Conservation (phyloP, 208 protist species). For the Trypanosoma conorhini region DNA sequence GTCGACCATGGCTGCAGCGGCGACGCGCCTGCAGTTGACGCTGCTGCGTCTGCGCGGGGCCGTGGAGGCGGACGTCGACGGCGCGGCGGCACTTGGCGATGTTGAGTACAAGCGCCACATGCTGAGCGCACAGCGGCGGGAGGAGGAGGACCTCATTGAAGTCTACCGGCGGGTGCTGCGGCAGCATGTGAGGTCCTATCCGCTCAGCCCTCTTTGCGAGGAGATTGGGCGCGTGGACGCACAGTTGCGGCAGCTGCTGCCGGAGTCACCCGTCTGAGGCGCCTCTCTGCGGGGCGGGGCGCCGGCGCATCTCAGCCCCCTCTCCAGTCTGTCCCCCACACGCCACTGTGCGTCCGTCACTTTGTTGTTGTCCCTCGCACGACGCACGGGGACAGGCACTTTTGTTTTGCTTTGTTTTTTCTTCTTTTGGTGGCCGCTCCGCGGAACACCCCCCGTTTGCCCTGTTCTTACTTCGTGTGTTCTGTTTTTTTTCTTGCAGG, state of each 20-base stretch:
- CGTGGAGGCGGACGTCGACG: neutral
- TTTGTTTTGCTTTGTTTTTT: neutral
- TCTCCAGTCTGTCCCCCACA: neutral
- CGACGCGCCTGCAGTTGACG: conserved; percentile 8
- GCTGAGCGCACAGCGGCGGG: neutral
- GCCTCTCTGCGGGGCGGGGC: neutral
- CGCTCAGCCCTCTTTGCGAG: conserved; percentile 12
- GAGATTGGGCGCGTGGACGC: conserved; percentile 7
- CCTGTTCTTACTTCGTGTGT: neutral
- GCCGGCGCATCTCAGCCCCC: no score
- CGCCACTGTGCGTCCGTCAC: neutral
- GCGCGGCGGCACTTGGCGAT: conserved; percentile 1
- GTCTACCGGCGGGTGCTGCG: conserved; percentile 6
- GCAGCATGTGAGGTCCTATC: conserved; percentile 3
- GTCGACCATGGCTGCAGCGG: neutral
- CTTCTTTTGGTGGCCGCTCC: neutral
- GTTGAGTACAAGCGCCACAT: conserved; percentile 11
- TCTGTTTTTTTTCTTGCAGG: neutral
- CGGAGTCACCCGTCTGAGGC: neutral
- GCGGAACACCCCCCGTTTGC: neutral
- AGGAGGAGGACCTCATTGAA: conserved; percentile 16
- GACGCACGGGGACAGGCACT: neutral
- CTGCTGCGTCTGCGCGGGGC: conserved; percentile 7
- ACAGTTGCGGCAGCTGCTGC: conserved; percentile 7
- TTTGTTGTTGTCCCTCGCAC: neutral